These are phyloP conservation scores for Bromus sterilis DNA, from an alignment of 176 grass and related monocot genomes.

Conservation along the genomic window DNA sequence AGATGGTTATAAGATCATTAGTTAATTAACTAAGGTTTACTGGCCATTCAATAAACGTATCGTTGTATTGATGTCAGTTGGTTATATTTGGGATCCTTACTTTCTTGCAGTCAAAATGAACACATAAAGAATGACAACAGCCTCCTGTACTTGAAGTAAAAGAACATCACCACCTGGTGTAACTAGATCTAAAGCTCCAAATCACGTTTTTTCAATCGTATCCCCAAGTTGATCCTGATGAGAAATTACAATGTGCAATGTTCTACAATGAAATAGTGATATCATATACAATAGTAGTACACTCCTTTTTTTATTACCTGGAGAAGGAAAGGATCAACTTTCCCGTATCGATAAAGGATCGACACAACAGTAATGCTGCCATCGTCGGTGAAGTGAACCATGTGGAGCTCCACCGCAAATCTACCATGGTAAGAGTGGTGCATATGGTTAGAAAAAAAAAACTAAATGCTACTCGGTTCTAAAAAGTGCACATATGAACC, in stretches of 20 bases:
- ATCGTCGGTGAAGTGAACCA: conserved; percentile 56
- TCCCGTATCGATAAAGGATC: conserved; percentile 58
- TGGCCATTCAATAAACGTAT: neutral
- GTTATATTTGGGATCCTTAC: neutral
- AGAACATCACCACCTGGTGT: too few relatives aligned
- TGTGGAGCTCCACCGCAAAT: conserved; percentile 70
- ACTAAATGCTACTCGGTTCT: neutral
- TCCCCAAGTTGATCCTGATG: neutral
- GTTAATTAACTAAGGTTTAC: neutral
- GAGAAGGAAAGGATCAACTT: conserved; percentile 52
- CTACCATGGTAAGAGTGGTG: conserved; percentile 17
- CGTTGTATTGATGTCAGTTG: neutral
- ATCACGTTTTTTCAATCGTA: neutral
- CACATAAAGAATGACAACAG: too few relatives aligned
- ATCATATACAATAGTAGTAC: neutral
- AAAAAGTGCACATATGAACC: conserved; percentile 27
- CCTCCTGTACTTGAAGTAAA: too few relatives aligned
- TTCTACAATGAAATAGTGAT: neutral
- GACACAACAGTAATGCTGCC: conserved; percentile 54
- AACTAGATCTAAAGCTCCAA: neutral
- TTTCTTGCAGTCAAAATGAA: neutral
- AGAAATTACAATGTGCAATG: neutral
- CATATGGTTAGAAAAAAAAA: neutral
- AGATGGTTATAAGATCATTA: neutral
- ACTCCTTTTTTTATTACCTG: conserved; percentile 29